phyloP scores from a whole-genome alignment of 2,329 filamentous ascomycete genomes.

The Thyridium curvatum region DNA sequence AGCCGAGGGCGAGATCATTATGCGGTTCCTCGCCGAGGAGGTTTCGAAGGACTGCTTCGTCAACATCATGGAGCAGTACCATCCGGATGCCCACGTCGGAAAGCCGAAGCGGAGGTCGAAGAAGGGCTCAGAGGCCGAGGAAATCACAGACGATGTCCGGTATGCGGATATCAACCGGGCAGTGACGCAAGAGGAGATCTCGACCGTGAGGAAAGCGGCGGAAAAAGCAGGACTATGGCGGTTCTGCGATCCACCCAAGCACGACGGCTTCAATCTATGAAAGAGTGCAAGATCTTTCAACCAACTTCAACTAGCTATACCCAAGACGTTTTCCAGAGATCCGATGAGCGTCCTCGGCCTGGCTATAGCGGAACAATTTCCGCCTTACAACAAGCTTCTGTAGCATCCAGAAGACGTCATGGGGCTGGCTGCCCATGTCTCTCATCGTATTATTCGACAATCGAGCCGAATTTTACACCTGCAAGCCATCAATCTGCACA shows the following conservation, averaged over 20 bases:
- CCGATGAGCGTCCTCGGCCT: no score
- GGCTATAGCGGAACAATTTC: no score
- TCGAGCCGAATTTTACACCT: no score
- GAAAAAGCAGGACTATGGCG: slow-evolving; percentile 70
- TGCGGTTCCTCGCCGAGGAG: slow-evolving; percentile 67
- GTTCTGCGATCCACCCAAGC: slow-evolving; percentile 59
- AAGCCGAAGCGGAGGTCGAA: slow-evolving; percentile 45
- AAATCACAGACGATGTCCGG: slow-evolving; percentile 41
- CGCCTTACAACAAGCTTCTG: no score
- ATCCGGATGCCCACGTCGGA: slow-evolving; percentile 73
- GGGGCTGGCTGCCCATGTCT: no score
- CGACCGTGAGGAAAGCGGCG: slow-evolving; percentile 59
- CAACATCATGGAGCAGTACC: slow-evolving; percentile 87
- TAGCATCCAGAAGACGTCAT: no score
- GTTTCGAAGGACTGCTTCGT: slow-evolving; percentile 72
- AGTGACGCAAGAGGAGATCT: slow-evolving; percentile 58
- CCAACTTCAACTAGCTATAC: no score
- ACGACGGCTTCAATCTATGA: slow-evolving; percentile 45
- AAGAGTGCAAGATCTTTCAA: no score
- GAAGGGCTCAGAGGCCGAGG: slow-evolving; percentile 18
- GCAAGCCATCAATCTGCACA: no score
- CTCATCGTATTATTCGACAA: no score
- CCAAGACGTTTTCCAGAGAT: no score
- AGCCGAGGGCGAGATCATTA: slow-evolving; percentile 66
- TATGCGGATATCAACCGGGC: slow-evolving; percentile 77